Conservation (phyloP, 768 basidiomycete genomes). For the Tulasnella sp. region DNA sequence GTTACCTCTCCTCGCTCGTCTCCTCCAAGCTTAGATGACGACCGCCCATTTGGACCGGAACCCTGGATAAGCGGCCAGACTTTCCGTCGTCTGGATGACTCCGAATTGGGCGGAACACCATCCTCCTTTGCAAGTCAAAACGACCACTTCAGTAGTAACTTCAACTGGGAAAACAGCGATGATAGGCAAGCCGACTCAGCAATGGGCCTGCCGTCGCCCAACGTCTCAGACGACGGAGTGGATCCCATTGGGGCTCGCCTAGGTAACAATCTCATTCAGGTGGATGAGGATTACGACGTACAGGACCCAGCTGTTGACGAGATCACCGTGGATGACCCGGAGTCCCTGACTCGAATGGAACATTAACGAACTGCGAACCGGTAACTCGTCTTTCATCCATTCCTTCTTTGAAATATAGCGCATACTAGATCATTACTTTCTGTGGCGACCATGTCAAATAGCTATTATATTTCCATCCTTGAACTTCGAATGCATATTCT, state of each 20-base stretch:
- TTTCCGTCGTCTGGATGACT: neutral
- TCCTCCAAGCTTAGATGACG: constrained; percentile 6
- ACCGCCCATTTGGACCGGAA: neutral
- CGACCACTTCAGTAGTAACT: neutral
- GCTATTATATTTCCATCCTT: neutral
- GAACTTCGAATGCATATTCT: neutral
- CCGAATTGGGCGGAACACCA: neutral
- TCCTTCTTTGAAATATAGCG: neutral
- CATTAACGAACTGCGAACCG: neutral
- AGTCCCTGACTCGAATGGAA: neutral
- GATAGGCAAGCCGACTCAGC: neutral
- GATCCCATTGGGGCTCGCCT: neutral
- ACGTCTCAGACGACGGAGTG: constrained; percentile 8
- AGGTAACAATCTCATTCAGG: neutral
- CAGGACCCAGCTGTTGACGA: constrained; percentile 10
- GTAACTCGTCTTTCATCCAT: neutral
- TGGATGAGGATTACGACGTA: constrained; percentile 13
- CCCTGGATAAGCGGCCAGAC: neutral
- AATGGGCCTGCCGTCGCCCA: neutral
- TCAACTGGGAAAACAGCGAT: neutral
- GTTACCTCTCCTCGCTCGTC: neutral
- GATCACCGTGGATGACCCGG: neutral
- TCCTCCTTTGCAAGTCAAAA: neutral
- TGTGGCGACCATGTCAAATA: neutral
- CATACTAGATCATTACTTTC: constrained; percentile 7